Base-by-base conservation (phyloP, 805 yeast genomes). In the Wickerhamiella cacticola region DNA sequence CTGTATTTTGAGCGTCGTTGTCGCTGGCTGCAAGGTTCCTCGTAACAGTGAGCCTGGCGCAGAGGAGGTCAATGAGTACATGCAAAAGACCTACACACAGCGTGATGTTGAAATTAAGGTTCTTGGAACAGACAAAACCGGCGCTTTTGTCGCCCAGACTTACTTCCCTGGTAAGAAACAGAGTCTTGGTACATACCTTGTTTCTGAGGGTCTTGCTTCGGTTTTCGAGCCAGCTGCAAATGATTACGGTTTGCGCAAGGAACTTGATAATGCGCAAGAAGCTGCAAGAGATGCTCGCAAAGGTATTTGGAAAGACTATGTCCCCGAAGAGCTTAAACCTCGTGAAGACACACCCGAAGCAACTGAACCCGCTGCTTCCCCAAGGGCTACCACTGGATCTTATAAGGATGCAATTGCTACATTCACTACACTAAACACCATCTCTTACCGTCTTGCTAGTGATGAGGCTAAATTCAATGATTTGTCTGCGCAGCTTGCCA, bases 121-220 rank as follows among this genome's bases (percentile, higher is more conserved):
- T 18, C 75, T 75, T 54, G 79, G 75, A 49, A 74, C 75, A 46
- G 95, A 86, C 61, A 82, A 78, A 59, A 69, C 79, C 48, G 95
- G 95, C 50, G 84, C 82, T 0, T 86, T 86, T 58, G 76, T 83
- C 58, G 92, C 94, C 41, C 76, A 78, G 57, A 56, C 83, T 45
- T 81, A 67, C 59, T 57, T 76, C 9, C 73, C 72, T 12, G 62
- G 63, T 7, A 48, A 51, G 24, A 56, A 56, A 33, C 59, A 53
- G 18, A 46, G 61, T 7, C 56, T 65, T 38, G 88, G 81, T 56
- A 66, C 71, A 12, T 62, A 67, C 18, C 68, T 85, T 46, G 67
- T 82, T 50, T 69, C 69, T 25, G 72, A 73, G 46, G 95, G 95
- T 2, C 71, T 74, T 48, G 82, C 75, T 21, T 69, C 74, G 53